Percentiles rank a stretch among this genome's conserved stretches.
phyloP scores from a whole-genome alignment of 2,329 filamentous ascomycete species.

The Lasiodiplodia sp. region DNA sequence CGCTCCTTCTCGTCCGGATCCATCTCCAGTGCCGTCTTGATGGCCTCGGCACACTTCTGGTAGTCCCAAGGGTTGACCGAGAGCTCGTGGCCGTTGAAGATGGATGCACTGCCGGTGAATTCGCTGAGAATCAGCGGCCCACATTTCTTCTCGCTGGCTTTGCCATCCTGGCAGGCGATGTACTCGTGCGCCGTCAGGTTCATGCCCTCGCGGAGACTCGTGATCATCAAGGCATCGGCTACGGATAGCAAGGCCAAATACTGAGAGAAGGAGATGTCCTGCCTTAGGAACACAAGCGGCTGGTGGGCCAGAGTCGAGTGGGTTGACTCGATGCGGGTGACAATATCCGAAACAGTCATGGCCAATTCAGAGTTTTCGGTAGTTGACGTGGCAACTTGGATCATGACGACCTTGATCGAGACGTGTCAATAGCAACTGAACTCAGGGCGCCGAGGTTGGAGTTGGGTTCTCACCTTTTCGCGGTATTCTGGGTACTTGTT shows the following conservation, averaged over 20 bases:
- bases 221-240: constrained; percentile 92
- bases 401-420: constrained; percentile 73
- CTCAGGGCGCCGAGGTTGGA: not conserved
- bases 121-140: constrained; percentile 92
- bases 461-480: constrained; percentile 62
- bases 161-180: constrained; percentile 89
- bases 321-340: constrained; percentile 89
- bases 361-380: constrained; percentile 89
- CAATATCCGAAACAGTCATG: constrained; percentile 89
- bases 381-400: constrained; percentile 91
- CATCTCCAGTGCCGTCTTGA: constrained; percentile 85
- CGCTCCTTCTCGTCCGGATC: constrained; percentile 72
- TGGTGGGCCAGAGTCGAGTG: constrained; percentile 92
- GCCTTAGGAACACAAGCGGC: constrained; percentile 90
- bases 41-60: constrained; percentile 83
- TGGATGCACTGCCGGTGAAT: constrained; percentile 88
- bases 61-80: constrained; percentile 97
- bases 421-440: constrained; percentile 27
- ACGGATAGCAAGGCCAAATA: constrained; percentile 91
- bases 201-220: constrained; percentile 95
- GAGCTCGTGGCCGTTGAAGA: constrained; percentile 82
- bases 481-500: constrained; percentile 92
- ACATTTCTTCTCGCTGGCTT: constrained; percentile 74
- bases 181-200: constrained; percentile 96
- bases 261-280: constrained; percentile 91